Evolutionary conservation across 2,329 filamentous ascomycete genomes (phyloP), one percentile per base, ranked within the genome.

Genomic region (Ceratocystis eucalypticola): DNA sequence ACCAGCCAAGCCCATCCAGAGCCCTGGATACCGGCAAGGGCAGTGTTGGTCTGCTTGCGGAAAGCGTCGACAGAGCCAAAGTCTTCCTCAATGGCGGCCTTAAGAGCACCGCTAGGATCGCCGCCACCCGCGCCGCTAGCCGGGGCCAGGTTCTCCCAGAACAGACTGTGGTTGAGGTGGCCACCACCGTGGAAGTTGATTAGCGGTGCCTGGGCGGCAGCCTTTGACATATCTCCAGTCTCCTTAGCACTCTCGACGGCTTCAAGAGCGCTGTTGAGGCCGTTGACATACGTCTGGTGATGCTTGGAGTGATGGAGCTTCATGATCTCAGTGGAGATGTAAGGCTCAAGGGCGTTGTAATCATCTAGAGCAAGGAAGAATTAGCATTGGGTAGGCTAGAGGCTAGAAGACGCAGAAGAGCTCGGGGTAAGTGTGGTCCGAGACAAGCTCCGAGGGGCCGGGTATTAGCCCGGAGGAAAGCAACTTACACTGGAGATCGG

Each of bases 221-320:
- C 80, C 69, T 79, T 78, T 73, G 76, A 75, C 69, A 75, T 72
- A 71, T 82, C 88, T 71, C 85, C 85, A 75, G 86, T 82, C 72
- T 78, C 79, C 73, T 84, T 81, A 45, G 88, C 88, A 68, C 80
- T 78, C 46, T 82, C 83, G 63, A 89, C 77, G 74, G 92, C 85
- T 77, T 91, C 86, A 71, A 85, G 79, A 67, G 89, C 87, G 69
- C 86, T 82, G 80, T 96, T 96, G 80, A 89, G 89, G 75, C 87
- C 88, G 77, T 86, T 94, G 72, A 96, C 90, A 76, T 96, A 96
- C 73, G 91, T 92, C 78, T 93, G 86, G 81, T 96, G 92, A 82
- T 96, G 91, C 78, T 91, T 93, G 79, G 84, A 87, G 84, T 96
- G 89, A 82, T 96, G 92, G 59, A 96, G 84, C 80, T 96, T 89